Conservation (phyloP, 306 rosid genomes). For the Cicer yamashitae region DNA sequence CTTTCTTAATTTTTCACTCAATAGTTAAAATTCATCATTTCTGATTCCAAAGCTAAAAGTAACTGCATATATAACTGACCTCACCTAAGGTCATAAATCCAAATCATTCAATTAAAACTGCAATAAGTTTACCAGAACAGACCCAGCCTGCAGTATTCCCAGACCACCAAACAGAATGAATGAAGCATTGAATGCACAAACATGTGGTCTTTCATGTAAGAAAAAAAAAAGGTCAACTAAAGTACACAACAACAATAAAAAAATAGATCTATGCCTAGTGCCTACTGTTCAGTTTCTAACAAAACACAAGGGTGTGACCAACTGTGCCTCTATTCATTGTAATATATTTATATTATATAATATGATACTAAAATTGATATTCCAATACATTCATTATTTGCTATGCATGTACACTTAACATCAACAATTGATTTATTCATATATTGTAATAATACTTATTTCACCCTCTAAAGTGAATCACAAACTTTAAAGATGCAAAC, state of each 20-base stretch:
- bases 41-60: not conserved
- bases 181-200: constrained; percentile 37
- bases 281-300: not conserved
- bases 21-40: not conserved
- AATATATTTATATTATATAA: not conserved
- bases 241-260: not conserved
- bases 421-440: not conserved
- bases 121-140: not conserved
- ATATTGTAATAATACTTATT: not conserved
- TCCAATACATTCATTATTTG: not conserved
- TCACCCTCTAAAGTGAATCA: no score
- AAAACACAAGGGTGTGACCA: not conserved
- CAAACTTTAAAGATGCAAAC: no score
- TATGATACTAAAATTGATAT: not conserved
- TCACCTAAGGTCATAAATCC: not conserved
- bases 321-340: not conserved
- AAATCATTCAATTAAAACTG: constrained; percentile 4
- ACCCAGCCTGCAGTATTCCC: not conserved
- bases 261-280: constrained; percentile 14
- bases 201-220: constrained; percentile 2
- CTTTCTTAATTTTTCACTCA: not conserved
- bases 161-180: constrained; percentile 11
- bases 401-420: not conserved
- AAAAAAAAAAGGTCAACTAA: not conserved
- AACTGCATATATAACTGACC: not conserved